Base-by-base conservation (phyloP, 176 grass and related monocot species). In the Cymbopogon citratus region DNA sequence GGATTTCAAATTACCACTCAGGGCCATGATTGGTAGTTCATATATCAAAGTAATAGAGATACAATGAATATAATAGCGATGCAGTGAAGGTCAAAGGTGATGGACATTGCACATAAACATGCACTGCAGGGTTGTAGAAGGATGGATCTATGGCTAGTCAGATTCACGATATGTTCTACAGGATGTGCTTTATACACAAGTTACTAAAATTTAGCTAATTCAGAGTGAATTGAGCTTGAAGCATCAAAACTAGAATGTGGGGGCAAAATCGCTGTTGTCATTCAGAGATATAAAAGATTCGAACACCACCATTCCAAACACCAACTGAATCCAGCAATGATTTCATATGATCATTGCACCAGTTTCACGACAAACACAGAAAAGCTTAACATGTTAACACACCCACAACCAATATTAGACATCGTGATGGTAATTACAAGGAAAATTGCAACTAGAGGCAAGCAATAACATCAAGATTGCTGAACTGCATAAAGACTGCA, bases 401-500 rank as follows among this genome's bases (percentile, higher is more conserved):
- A 24, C 60, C 48, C 29, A 72, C 14, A 78, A 56, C 65, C 26
- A 60, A 67, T 23, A 73, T 13, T 14, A 46, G 26, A 3, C 77
- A 86, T 33, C 38, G 19, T 18, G 45, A 12, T 68, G 77, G 52
- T 75, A 81, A 75, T 81, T 86, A 71, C 83, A 71, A 7, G 9
- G 36, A 48, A 77, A 49, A 28, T 15, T 28, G 4, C 25, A 6
- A 63, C 25, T 63, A 12, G 24, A 21, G 11, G n/a, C 56, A 59
- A 59, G 60, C 60, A 63, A 63, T 14, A 27, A 12, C 56, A 59
- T 28, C 28, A 70, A 24, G 12, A 60, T 5, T 13, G 15, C 44
- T 25, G 66, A 24, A 14, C 23, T 27, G 31, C 13, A 21, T 9
- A 71, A 57, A 66, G 3, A 56, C 15, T 15, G 6, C 9, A 36